Conservation (phyloP, 129 eudicot genomes). For the Lonicera japonica region DNA sequence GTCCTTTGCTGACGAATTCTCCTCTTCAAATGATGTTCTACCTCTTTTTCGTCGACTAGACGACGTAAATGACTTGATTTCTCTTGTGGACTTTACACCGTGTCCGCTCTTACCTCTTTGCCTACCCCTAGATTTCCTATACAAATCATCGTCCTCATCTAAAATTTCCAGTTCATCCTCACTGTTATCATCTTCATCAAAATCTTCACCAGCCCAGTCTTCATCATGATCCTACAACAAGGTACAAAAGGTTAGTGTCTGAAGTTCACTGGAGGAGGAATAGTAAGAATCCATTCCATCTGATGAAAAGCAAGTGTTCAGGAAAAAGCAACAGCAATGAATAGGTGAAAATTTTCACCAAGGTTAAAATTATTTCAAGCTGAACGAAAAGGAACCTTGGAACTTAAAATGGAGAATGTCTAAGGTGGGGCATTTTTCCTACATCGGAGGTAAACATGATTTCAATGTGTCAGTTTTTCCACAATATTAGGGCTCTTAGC, state of each 20-base stretch:
- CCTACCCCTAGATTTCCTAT: slow-evolving; percentile 55
- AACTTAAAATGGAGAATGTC: too few species aligned
- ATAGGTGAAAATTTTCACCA: too few species aligned
- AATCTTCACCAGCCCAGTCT: slow-evolving; percentile 78
- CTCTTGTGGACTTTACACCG: slow-evolving; percentile 45
- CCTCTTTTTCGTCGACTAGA: slow-evolving; percentile 56
- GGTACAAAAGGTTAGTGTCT: not conserved
- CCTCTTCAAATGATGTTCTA: slow-evolving; percentile 59
- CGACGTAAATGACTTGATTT: slow-evolving; percentile 28
- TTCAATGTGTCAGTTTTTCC: too few species aligned
- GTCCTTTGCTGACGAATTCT: slow-evolving; percentile 64
- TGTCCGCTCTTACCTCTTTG: slow-evolving; percentile 52
- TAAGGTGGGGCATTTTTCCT: too few species aligned
- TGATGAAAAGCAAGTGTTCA: not conserved
- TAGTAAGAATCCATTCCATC: slow-evolving; percentile 6
- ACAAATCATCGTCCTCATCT: slow-evolving; percentile 56
- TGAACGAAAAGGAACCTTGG: too few species aligned
- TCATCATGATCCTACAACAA: slow-evolving; percentile 53
- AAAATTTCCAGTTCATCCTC: slow-evolving; percentile 69
- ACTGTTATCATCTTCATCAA: slow-evolving; percentile 67
- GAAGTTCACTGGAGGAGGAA: not conserved
- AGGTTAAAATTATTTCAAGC: too few species aligned
- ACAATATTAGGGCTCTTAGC: too few species aligned
- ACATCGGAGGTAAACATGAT: too few species aligned
- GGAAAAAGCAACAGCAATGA: not conserved